A percentile compares a stretch with the other conserved stretches of the same genome.
These are phyloP conservation scores for Picea sitchensis DNA, from an alignment of 75 land plant species.

Conservation along the genomic window DNA sequence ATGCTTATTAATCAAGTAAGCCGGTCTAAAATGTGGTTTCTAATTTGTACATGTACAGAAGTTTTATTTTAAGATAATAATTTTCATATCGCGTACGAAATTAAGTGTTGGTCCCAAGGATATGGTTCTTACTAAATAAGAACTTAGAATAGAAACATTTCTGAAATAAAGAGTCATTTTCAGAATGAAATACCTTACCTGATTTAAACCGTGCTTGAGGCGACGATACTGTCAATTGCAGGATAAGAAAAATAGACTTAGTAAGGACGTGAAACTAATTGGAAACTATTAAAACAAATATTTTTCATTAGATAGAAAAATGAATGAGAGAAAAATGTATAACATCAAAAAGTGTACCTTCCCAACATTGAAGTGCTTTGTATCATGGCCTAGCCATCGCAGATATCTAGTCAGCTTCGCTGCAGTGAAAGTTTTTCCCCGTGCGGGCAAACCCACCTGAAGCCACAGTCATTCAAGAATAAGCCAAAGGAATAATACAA, in stretches of 20 bases:
- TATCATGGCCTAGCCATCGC: slow-evolving; percentile 99
- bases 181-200: slow-evolving; percentile 42
- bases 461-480: not conserved
- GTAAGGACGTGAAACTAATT: not conserved
- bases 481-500: not conserved
- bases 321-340: not conserved
- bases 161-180: not conserved
- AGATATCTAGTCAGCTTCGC: slow-evolving; percentile 98
- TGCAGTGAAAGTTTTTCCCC: slow-evolving; percentile 98
- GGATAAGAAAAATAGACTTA: not conserved
- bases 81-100: not conserved
- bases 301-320: not conserved
- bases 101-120: not conserved
- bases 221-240: slow-evolving; percentile 78
- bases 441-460: slow-evolving; percentile 97
- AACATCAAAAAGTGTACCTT: slow-evolving; percentile 52
- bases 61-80: not conserved
- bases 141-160: not conserved
- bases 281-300: not conserved
- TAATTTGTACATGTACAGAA: not conserved
- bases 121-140: not conserved
- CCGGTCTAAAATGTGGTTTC: not conserved
- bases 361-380: slow-evolving; percentile 99
- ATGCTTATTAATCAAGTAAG: not conserved
- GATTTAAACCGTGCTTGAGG: slow-evolving; percentile 89